Base-by-base conservation (phyloP, 2,329 filamentous ascomycete genomes). In the Neofusicoccum cordaticola region DNA sequence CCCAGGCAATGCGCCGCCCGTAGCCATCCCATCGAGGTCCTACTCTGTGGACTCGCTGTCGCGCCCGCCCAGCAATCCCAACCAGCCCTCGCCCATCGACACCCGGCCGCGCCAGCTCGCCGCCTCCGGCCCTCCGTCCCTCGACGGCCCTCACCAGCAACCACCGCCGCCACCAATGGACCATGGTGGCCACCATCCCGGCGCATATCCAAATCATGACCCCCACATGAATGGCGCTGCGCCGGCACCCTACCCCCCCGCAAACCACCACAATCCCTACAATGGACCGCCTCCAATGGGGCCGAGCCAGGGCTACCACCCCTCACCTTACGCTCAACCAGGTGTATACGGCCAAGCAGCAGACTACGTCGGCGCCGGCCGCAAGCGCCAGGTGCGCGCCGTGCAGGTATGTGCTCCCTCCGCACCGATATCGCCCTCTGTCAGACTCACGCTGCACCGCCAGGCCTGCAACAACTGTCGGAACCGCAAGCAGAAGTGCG, bases 381-480 rank as follows among this genome's bases (percentile, higher is more conserved):
- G 63, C 41, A 64, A 64, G 52, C 44, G 63, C n/a, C 63, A 64
- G 19, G 63, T 64, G 22, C 63, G 63, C n/a, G 63, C 63, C 8
- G 53, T 60, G 35, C 63, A 64, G 63, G 63, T 64, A 44, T 27
- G 63, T 51, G 17, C 13, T 39, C 31, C 41, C 8, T 42, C 3
- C 7, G n/a, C 41, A 12, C 31, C 56, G 27, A 27, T 42, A 12
- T 42, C 27, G 31, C 35, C 35, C 35, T 57, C 53, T 50, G 31
- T 50, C 44, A 62, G 39, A 60, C 56, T 60, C 56, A 60, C 56
- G 39, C 22, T 60, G 17, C 61, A 63, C n/a, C 4, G 12, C 86
- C 56, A 97, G 92, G 95, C 95, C 42, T 99, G 95, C 77, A 78
- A 79, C 66, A 72, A 77, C 62, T 79, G 77, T 63, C 74, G 77